A percentile compares a stretch with the other conserved stretches of the same genome.
These are phyloP conservation scores for Podila verticillata DNA, from an alignment of 192 early-diverging fungal species.

Conservation along the genomic window DNA sequence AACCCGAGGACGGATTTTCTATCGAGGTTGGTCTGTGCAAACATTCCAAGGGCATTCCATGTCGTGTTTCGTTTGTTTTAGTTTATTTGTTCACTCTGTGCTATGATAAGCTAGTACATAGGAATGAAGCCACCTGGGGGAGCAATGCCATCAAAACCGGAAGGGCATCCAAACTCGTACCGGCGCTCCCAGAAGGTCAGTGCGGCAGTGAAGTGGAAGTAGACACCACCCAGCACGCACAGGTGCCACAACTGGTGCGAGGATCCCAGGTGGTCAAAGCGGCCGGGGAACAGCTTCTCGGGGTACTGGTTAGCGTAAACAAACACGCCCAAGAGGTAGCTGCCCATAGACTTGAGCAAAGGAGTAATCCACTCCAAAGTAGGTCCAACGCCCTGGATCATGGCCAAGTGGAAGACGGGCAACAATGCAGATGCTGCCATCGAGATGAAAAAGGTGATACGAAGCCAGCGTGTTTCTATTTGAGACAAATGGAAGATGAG, in stretches of 20 bases:
- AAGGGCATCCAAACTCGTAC: constrained; percentile 61
- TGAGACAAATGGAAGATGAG: not conserved
- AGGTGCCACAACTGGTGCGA: constrained; percentile 69
- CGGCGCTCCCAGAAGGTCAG: constrained; percentile 63
- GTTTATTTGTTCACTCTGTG: too few species aligned
- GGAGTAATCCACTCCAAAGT: constrained; percentile 57
- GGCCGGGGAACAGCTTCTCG: constrained; percentile 65
- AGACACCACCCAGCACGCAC: constrained; percentile 67
- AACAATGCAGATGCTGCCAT: constrained; percentile 58
- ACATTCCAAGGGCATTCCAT: too few species aligned
- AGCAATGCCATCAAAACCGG: constrained; percentile 46
- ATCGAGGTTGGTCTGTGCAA: too few species aligned
- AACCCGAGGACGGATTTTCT: too few species aligned
- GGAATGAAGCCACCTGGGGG: constrained; percentile 28
- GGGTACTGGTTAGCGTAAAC: constrained; percentile 68
- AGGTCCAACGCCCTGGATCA: constrained; percentile 48
- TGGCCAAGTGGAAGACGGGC: constrained; percentile 59
- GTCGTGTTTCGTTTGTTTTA: too few species aligned
- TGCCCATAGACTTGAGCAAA: constrained; percentile 56
- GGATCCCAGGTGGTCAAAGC: constrained; percentile 64
- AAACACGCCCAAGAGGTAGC: constrained; percentile 62
- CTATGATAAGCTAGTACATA: not conserved
- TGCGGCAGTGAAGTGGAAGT: constrained; percentile 63
- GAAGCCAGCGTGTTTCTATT: constrained; percentile 52
- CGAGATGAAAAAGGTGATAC: constrained; percentile 63